Base-by-base conservation (phyloP, 148 eudicot genomes). In the Cornus controversa region DNA sequence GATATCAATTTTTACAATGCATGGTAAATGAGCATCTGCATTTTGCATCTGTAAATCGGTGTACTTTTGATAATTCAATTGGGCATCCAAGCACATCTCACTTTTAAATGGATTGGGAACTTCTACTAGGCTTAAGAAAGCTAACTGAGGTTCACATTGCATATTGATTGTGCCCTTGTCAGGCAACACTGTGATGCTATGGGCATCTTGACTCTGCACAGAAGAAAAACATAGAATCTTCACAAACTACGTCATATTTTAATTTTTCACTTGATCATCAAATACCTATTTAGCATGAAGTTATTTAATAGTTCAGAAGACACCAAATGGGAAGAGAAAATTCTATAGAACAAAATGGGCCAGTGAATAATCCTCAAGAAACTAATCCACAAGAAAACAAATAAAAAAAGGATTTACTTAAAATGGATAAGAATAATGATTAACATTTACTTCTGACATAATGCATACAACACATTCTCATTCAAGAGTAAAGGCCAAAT, bases 131-230 rank as follows among this genome's bases (percentile, higher is more conserved):
- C 75, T 69, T 26, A 72, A 47, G 53, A 79, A 63, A 40, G 77
- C 73, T 69, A 81, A 77, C 28, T 80, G 78, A 50, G 85, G 63
- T 69, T 83, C 91, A 81, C 79, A 73, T 34, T 82, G 86, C 10
- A 69, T 69, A 63, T 75, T 80, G n/a, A 74, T 74, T 36, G 76
- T 34, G 60, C 67, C 78, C 75, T 86, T 84, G 70, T 86, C 88
- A 10, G 89, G 86, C 77, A 87, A 71, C 67, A 86, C 80, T 77
- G 86, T 69, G 69, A 90, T 79, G 81, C 85, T 79, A 77, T 90
- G 85, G 50, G 84, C 76, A 74, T 77, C 89, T 71, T 83, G 91
- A 70, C 76, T 76, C 91, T 90, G 86, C 83, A 80, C 20, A 67
- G 72, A 72, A 31, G 50, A 42, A 69, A 70, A 57, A 9, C 18